Base-by-base conservation (phyloP, 2,329 filamentous ascomycete species). In the Fusarium vanettenii region DNA sequence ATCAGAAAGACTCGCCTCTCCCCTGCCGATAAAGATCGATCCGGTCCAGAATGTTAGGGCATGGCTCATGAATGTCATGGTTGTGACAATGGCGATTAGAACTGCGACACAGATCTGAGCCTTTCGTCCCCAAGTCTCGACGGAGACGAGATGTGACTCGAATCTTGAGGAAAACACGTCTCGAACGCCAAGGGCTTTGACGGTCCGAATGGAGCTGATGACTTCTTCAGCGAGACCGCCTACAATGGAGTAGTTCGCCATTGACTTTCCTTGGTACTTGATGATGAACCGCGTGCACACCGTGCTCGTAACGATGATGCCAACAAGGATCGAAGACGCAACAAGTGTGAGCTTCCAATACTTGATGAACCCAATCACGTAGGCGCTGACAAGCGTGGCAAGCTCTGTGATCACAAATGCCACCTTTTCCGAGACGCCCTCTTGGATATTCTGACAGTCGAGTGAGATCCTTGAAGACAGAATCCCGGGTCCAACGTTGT, bases 301-400 rank as follows among this genome's bases (percentile, higher is more conserved):
- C 48, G 91, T 93, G 91, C 95, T 95, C 70, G 91, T 86, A 11
- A 92, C 64, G 16, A 92, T 84, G 60, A 97, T 90, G 2, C 93
- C 92, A 35, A 95, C 86, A 72, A 97, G 90, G 1, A 92, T 93
- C 0, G 92, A 94, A 25, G 90, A 87, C 52, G 95, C 87, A 75
- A 97, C 97, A 57, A 97, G 84, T 0, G 95, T 94, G 69, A 97
- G 86, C 82, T 95, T 96, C 92, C 94, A 97, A 82, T 92, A 95
- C 79, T 92, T 92, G 81, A 95, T 84, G 80, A 95, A 97, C 7
- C 92, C 93, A 72, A 97, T 94, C 62, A 97, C 86, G 73, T 95
- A 95, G 7, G 94, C 93, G 0, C 94, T 90, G 60, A 95, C 84
- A 80, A 97, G 97, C 5, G 93, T 94, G 0, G 93, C 89, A 1